Conservation (phyloP, 1,284 basidiomycete genomes). For the Microbotryum saponariae region DNA sequence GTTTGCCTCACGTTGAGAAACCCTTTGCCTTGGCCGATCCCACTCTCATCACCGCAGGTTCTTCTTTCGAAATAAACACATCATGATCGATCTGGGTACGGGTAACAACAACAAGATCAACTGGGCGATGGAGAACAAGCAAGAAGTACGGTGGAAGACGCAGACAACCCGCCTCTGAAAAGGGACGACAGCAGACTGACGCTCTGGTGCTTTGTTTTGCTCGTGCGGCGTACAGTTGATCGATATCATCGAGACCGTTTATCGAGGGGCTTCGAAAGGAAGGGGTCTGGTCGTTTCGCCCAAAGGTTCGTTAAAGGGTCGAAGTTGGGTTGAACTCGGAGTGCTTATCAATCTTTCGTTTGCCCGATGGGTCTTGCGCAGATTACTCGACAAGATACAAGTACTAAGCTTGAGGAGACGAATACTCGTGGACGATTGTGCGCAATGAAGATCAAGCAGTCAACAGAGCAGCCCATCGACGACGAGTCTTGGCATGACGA, state of each 20-base stretch:
- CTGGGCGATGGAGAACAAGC: slow-evolving; percentile 95
- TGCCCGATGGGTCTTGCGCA: slow-evolving; percentile 36
- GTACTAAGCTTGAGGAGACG: slow-evolving; percentile 47
- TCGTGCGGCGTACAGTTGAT: slow-evolving; percentile 57
- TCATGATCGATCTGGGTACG: slow-evolving; percentile 98
- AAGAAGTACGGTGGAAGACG: slow-evolving; percentile 57
- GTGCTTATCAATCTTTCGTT: background rate
- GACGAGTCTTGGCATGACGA: too few species aligned
- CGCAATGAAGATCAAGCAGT: too few species aligned
- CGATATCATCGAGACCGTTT: slow-evolving; percentile 97
- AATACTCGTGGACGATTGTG: background rate
- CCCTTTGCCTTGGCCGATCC: background rate
- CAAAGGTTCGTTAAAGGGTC: slow-evolving; percentile 56
- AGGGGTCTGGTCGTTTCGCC: slow-evolving; percentile 96
- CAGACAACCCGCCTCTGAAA: background rate
- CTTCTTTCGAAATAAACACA: slow-evolving; percentile 84
- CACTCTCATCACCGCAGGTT: slow-evolving; percentile 40
- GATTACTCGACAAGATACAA: slow-evolving; percentile 78
- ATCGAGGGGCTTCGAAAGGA: slow-evolving; percentile 93
- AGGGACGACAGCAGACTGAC: slow-evolving; percentile 13
- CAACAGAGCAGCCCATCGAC: too few species aligned
- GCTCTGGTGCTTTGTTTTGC: background rate
- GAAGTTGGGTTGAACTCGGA: background rate
- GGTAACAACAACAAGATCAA: slow-evolving; percentile 99
- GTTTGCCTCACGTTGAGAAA: too few species aligned